Evolutionary conservation across 148 eudicot species (phyloP).

Genomic region (Cornus controversa): DNA sequence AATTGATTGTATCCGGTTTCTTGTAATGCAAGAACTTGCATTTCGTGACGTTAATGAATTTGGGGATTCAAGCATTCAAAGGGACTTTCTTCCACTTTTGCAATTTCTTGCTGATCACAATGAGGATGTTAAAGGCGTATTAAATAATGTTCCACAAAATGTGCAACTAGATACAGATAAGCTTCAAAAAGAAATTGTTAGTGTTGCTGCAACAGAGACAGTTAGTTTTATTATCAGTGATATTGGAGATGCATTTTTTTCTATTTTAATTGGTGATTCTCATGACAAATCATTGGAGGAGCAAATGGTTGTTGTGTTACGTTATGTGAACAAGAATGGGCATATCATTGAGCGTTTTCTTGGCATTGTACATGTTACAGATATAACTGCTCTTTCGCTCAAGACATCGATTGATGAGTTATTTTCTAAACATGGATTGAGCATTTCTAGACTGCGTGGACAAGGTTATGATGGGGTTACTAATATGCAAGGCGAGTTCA

Average conservation of each 20-base stretch:
- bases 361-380: conserved; percentile 14
- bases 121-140: conserved; percentile 1
- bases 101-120: conserved; percentile 3
- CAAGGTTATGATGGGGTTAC: conserved; percentile 21
- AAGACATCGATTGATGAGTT: conserved; percentile 8
- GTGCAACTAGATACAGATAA: background rate
- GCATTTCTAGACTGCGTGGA: conserved; percentile 4
- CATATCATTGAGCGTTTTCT: conserved; percentile 7
- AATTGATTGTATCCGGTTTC: conserved; percentile 9
- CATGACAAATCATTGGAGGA: conserved; percentile 5
- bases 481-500: conserved; percentile 18
- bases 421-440: conserved; percentile 4
- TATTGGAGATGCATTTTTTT: conserved; percentile 10
- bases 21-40: background rate
- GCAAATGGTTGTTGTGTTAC: conserved; percentile 13
- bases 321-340: conserved; percentile 3
- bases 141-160: background rate
- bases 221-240: conserved; percentile 10
- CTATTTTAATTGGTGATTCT: conserved; percentile 14
- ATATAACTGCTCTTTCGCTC: background rate
- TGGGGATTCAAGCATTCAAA: background rate
- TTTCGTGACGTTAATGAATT: background rate
- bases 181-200: background rate
- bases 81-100: conserved; percentile 1
- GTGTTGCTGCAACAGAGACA: conserved; percentile 9